Evolutionary conservation across 495 filamentous ascomycete species (phyloP), one percentile per base, ranked within the genome.

Genomic region (Neurospora africana): DNA sequence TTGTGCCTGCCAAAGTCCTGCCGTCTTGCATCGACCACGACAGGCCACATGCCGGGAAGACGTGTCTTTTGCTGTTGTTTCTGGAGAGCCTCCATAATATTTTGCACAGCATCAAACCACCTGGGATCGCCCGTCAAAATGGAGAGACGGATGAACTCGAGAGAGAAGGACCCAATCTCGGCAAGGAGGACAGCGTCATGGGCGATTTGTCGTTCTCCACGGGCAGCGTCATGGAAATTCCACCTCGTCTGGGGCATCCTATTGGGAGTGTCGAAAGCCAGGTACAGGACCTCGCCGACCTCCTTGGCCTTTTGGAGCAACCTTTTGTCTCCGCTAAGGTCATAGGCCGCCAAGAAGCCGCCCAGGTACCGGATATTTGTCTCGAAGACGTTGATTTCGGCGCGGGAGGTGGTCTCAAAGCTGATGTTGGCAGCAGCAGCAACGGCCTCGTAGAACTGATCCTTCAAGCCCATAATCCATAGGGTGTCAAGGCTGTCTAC

Each of bases 391-490:
- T 90, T 92, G 75, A 92, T 85, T 5, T 85, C 81, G 15, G 76
- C 72, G n/a, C 76, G 74, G 3, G 83, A 86, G 23, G 87, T 91
- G 5, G 87, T 91, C 0, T 90, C 92, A 77, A 98, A 99, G 81
- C 95, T 91, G 74, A 98, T 97, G 70, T 89, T 86, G 53, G 86
- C 85, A 13, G 93, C 87, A 39, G 92, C 87, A 13, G 91, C 85
- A 36, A 93, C 89, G n/a, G 94, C 95, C 68, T 93, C 89, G 67
- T 92, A 86, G 78, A 98, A 99, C 44, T 98, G 93, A n/a, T 92
- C 86, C 81, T 90, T 89, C 80, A 98, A 76, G 15, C 87, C 93
- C 94, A 98, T 96, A 73, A 99, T 95, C 94, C 94, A 99, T 13
- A 99, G 83, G 0, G 94, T 95, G 79, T 98, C 94, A 70, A 99